Base-by-base conservation (phyloP, 495 filamentous ascomycete genomes). In the Pseudevernia furfuracea region DNA sequence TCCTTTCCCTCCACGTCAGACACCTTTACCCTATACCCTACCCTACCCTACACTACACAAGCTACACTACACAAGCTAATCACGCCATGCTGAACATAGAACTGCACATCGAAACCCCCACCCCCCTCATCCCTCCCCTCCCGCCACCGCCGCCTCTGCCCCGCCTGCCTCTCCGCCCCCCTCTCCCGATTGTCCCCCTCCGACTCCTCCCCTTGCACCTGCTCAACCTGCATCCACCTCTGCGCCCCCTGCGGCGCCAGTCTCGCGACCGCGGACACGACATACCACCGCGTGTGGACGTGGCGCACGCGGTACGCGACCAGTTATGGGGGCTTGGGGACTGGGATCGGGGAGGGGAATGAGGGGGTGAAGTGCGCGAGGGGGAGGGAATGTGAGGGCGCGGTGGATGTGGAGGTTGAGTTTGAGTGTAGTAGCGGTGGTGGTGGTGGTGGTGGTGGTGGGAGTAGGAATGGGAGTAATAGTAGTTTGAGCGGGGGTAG, bases 281-380 rank as follows among this genome's bases (percentile, higher is more conserved):
- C 86, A 37, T 96, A 96, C 74, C 77, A 82, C 46, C 86, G 88
- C 43, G 87, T 91, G 43, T 96, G 92, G 92, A 84, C 79, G 28
- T 96, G 92, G 91, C 87, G 92, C 25, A 90, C 84, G 30, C 83
- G 88, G n/a, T 96, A 95, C 75, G 85, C 86, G 56, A 85, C 86
- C 25, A 86, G 84, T 38, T 87, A 91, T 1, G 89, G 90, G 43
- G 90, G 90, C 0, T 76, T 95, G 0, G 90, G 91, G 5, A 91
- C 88, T 3, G 92, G 92, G 21, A 92, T 94, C 57, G 90, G 91
- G 49, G 91, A 95, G 70, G 92, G 91, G 61, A 84, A 89, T 70
- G 87, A 92, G 66, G 91, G 92, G 48, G 89, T 95, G 4, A 84
- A 89, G 67, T 96, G 92, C 72, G 91, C 89, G 0, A 84, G 89